phyloP scores from a whole-genome alignment of 2,329 filamentous ascomycete genomes.

The Diaporthe aspalathi region DNA sequence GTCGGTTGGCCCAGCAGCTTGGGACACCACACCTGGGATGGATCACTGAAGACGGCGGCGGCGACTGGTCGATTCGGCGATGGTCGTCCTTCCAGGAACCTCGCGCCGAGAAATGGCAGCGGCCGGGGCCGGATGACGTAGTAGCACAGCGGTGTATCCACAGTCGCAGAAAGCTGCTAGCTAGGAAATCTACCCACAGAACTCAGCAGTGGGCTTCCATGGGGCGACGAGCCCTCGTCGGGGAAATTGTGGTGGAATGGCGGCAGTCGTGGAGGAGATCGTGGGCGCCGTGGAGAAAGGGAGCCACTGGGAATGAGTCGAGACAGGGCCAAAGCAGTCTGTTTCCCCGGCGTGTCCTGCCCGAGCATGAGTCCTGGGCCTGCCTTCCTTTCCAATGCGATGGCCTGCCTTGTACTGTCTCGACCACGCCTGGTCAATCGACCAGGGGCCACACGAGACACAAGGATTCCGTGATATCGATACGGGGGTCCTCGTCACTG shows the following conservation, averaged over 20 bases:
- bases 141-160: slow-evolving; percentile 1
- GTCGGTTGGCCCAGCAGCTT: slow-evolving; percentile 15
- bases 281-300: slow-evolving; percentile 29
- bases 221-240: slow-evolving; percentile 23
- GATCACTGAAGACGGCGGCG: background rate
- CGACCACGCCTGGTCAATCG: background rate
- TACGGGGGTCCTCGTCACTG: background rate
- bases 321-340: background rate
- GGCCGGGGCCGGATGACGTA: slow-evolving; percentile 29
- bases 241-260: slow-evolving; percentile 37
- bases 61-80: slow-evolving; percentile 9
- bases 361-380: background rate
- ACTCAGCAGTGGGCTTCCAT: slow-evolving; percentile 21
- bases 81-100: slow-evolving; percentile 6
- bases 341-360: too few relatives aligned
- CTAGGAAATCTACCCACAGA: slow-evolving; percentile 6
- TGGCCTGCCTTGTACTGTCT: background rate
- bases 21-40: background rate
- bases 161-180: slow-evolving; percentile 21
- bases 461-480: background rate
- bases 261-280: slow-evolving; percentile 25
- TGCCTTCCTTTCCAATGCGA: background rate
- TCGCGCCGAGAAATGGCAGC: slow-evolving; percentile 25
- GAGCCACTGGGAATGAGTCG: slow-evolving; percentile 20
- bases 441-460: background rate